Conservation (phyloP, 306 rosid species). For the Vigna nakashimae region DNA sequence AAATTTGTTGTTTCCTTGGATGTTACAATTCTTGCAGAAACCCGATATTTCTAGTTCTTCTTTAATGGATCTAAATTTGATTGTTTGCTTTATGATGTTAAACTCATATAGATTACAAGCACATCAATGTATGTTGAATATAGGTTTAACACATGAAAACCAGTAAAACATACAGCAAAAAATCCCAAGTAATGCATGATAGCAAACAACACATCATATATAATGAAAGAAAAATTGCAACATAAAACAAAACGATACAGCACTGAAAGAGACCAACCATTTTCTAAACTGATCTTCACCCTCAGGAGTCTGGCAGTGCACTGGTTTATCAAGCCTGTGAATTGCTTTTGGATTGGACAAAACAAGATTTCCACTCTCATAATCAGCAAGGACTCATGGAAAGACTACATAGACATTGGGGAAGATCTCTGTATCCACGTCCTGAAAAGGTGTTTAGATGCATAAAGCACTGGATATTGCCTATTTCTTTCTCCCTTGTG, state of each 20-base stretch:
- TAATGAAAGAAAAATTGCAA: conserved; percentile 28
- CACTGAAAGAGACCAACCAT: conserved; percentile 60
- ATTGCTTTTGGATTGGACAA: conserved; percentile 79
- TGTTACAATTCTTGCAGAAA: conserved; percentile 21
- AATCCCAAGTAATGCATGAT: conserved; percentile 12
- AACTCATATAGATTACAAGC: too few species aligned
- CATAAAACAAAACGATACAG: conserved; percentile 22
- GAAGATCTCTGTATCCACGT: conserved; percentile 95
- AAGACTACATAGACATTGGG: conserved; percentile 89
- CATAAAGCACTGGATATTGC: conserved; percentile 98
- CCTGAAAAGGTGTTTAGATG: conserved; percentile 99
- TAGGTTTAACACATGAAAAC: conserved; percentile 3
- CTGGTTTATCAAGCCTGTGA: conserved; percentile 85
- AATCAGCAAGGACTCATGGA: conserved; percentile 98
- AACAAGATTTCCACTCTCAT: conserved; percentile 87
- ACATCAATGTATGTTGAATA: too few species aligned
- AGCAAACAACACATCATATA: conserved; percentile 22
- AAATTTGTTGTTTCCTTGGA: background rate
- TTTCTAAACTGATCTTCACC: conserved; percentile 97
- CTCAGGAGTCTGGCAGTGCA: conserved; percentile 98
- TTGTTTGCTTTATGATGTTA: background rate
- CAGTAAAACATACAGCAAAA: conserved; percentile 22
- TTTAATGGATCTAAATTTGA: background rate
- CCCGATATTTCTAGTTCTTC: conserved; percentile 3
- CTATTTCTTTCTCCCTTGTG: conserved; percentile 96